These are phyloP conservation scores for Diaporthe vaccinii DNA, from an alignment of 2,329 filamentous ascomycete genomes.

Conservation along the genomic window DNA sequence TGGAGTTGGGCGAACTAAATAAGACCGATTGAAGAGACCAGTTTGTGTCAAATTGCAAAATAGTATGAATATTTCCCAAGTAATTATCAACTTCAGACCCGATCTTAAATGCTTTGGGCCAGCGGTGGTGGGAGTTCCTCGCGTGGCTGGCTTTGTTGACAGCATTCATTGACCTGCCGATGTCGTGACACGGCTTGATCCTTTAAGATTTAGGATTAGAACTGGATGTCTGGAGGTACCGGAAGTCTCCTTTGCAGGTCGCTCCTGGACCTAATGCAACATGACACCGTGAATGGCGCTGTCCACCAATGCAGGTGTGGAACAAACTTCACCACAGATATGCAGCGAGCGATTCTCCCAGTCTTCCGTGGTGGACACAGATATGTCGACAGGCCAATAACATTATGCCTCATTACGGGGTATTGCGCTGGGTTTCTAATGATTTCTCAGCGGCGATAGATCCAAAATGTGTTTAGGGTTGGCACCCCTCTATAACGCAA, in stretches of 20 bases:
- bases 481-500: conserved; percentile 41
- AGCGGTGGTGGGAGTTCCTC: too few species aligned
- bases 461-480: not conserved
- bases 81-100: too few species aligned
- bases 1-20: too few species aligned
- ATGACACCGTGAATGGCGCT: not conserved
- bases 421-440: not conserved
- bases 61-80: too few species aligned
- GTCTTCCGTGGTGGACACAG: not conserved
- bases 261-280: too few species aligned
- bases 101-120: too few species aligned
- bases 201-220: not conserved
- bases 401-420: not conserved
- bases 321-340: not conserved
- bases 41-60: too few species aligned
- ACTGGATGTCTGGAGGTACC: not conserved
- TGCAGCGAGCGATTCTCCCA: not conserved
- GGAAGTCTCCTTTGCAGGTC: fast-evolving
- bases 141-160: too few species aligned
- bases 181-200: not conserved
- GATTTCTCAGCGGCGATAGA: not conserved
- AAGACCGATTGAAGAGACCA: too few species aligned
- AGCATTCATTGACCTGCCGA: too few species aligned
- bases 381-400: not conserved
- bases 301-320: not conserved